Evolutionary conservation across 2,329 filamentous ascomycete genomes (phyloP), one percentile per base, ranked within the genome.

Genomic region (Xylariaceae sp.): DNA sequence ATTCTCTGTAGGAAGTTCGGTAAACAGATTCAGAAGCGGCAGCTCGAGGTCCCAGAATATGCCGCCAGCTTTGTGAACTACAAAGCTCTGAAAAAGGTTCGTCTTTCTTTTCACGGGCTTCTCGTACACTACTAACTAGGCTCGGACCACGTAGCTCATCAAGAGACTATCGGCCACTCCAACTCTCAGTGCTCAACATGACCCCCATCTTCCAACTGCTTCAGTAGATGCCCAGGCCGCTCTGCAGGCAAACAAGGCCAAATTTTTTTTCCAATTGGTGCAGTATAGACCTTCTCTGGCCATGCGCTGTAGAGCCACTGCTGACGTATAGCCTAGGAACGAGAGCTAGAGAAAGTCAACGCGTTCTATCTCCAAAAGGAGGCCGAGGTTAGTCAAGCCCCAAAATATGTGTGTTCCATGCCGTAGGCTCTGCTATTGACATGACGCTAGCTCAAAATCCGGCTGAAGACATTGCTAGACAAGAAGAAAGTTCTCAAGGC

Each of bases 11-110:
- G 90, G 92, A 98, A 98, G 78, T 98, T 98, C 72, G 92, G 92
- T 66, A 98, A 98, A 74, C 88, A 96, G 64, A 95, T 98, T 53
- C 92, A 97, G 73, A 95, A 95, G 73, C 84, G 89, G 63, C 92
- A 98, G 76, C 86, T 98, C 59, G 92, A 98, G 65, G 89, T 98
- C 44, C 92, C 92, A 44, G 92, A 98, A 76, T 98, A 98, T 83
- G 90, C 92, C 47, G 88, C 90, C 50, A 96, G 89, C 67, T 98
- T 98, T 62, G 89, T 97, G 55, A 96, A 98, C 68, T 98, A 98
- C 73, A 98, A 98, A 70, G 89, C 88, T 44, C 74, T 98, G 54
- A 98, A 98, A 68, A 97, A 97, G 87, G 92, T 94, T 61, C 47
- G 67, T 61, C 34, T 35, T 14, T 6, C 32, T n/a, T n/a, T 18